A percentile compares a stretch with the other conserved stretches of the same genome.
Evolutionary conservation across 371 early-diverging fungal species (phyloP).

Genomic region (Circinella umbellata): DNA sequence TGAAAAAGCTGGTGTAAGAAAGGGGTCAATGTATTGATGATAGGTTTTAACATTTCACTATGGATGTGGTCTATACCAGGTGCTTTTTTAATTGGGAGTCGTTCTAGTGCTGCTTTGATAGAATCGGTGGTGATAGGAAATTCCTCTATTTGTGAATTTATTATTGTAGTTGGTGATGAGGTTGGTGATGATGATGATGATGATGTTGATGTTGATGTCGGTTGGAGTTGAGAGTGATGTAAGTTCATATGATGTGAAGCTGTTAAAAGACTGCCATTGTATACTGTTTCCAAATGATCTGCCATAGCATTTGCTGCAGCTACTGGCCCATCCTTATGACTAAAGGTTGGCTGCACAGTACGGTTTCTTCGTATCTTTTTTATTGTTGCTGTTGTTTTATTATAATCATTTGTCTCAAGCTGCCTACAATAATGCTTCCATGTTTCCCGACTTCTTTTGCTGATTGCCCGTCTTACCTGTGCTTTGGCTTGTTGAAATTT

Average conservation of each 20-base stretch:
- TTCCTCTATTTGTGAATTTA: too few species aligned
- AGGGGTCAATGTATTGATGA: not conserved
- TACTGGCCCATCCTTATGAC: constrained; percentile 12
- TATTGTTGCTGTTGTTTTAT: not conserved
- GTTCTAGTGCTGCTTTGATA: not conserved
- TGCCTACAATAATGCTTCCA: not conserved
- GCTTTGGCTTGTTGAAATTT: not conserved
- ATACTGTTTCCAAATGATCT: constrained; percentile 2
- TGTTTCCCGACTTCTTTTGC: not conserved
- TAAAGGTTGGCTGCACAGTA: not conserved
- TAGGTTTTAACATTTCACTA: constrained; percentile 29
- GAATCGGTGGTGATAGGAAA: not conserved
- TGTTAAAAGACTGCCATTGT: not conserved
- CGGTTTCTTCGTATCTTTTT: not conserved
- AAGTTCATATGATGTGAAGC: too few species aligned
- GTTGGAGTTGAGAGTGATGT: too few species aligned
- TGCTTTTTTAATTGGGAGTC: constrained; percentile 20
- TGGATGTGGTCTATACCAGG: constrained; percentile 27
- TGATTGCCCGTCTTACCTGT: not conserved
- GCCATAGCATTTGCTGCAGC: constrained; percentile 9
- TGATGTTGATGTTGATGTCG: not conserved
- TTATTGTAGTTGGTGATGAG: too few species aligned
- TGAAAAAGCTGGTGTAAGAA: constrained; percentile 4
- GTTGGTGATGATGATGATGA: not conserved
- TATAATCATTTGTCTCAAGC: not conserved